Conservation (phyloP, 2,329 filamentous ascomycete genomes). For the Fusarium dimerum region DNA sequence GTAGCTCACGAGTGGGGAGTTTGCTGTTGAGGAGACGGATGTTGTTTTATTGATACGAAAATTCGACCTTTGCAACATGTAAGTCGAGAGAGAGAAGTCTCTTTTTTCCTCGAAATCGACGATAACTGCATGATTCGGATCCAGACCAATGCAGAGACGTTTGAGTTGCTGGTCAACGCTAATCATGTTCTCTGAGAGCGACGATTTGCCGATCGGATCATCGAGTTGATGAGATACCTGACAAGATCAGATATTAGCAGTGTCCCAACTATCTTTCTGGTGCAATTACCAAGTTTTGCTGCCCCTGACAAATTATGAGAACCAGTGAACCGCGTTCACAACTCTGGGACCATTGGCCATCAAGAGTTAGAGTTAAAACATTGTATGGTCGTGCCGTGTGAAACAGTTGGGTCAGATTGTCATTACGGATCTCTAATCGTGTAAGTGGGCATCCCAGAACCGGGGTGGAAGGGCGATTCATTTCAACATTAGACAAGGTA, state of each 20-base stretch:
- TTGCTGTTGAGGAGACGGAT: neutral
- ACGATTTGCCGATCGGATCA: conserved; percentile 22
- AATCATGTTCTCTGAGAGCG: conserved; percentile 17
- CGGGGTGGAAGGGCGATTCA: conserved; percentile 32
- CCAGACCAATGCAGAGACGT: conserved; percentile 27
- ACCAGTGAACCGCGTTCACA: conserved; percentile 21
- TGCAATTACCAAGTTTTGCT: conserved; percentile 27
- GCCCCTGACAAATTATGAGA: conserved; percentile 28
- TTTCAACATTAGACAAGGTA: conserved; percentile 3
- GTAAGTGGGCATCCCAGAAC: conserved; percentile 33
- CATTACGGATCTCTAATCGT: conserved; percentile 32
- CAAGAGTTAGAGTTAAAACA: conserved; percentile 31
- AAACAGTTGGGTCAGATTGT: conserved; percentile 19
- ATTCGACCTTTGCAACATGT: conserved; percentile 33
- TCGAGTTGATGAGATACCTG: conserved; percentile 34
- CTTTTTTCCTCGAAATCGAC: conserved; percentile 32
- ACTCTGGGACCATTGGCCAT: conserved; percentile 23
- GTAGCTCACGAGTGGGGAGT: neutral
- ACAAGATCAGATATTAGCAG: neutral
- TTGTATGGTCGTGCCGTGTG: conserved; percentile 19
- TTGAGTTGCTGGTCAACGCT: conserved; percentile 19
- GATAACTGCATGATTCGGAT: conserved; percentile 26
- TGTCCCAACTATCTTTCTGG: neutral
- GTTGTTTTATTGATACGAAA: conserved; percentile 28
- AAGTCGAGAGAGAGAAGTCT: conserved; percentile 36